Base-by-base conservation (phyloP, 2,329 filamentous ascomycete genomes). In the Xylaria sp. region DNA sequence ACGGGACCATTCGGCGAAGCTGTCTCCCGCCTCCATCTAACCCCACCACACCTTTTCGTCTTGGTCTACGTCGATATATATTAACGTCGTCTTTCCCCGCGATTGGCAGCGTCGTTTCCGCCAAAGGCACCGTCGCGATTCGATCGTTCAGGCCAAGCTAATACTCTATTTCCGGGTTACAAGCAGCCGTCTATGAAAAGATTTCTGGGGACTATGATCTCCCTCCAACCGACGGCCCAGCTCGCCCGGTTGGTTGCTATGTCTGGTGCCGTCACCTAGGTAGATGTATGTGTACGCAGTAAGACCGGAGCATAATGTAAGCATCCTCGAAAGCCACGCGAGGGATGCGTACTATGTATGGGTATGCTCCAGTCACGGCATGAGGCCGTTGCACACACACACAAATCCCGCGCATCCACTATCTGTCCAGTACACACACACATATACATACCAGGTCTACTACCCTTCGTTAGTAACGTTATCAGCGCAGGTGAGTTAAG, bases 61-160 rank as follows among this genome's bases (percentile, higher is more conserved):
- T 60, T 37, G 61, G 66, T 53, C 66, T 63, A 21, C 47, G 21
- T 58, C 47, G 55, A 69, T 55, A 68, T 71, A 69, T 67, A 71
- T 69, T 69, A 65, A 71, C 42, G 32, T 63, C 40, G 58, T 53
- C 61, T 58, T 69, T 68, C 69, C 67, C 69, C 69, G 69, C 67
- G 64, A 60, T 63, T 67, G 53, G 63, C 63, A 67, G 23, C 47
- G 32, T 47, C 44, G 48, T 53, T 25, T 37, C 60, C 47, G 18
- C 65, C 54, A 68, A 65, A 63, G 44, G 63, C 50, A 63, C 21
- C 37, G 42, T 44, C 23, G 44, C 51, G 9, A 57, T 60, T 60
- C 61, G 60, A 60, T 54, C 35, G 55, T 2, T 63, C 21, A 54
- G 58, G 50, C 51, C 23, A 10, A 32, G n/a, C 57, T 60, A 60